Conservation (phyloP, 139 green algal genomes). For the Chlamydomonas incerta region DNA sequence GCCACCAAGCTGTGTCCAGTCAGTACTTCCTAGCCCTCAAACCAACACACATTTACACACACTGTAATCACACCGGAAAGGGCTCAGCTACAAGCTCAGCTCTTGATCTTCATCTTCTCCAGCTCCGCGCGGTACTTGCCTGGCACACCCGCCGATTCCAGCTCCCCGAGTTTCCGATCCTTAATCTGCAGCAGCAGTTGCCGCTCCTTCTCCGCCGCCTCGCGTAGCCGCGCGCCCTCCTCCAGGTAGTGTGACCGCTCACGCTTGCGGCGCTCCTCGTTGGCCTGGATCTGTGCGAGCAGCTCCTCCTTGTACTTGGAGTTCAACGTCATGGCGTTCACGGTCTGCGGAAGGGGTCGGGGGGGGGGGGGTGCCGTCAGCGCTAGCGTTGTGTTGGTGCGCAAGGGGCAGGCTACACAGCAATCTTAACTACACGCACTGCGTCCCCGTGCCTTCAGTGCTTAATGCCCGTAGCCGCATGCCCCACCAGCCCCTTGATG, state of each 20-base stretch:
- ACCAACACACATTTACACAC: too few species aligned
- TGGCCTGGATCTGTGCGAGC: conserved; percentile 69
- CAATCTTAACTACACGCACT: too few species aligned
- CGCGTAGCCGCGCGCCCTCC: conserved; percentile 68
- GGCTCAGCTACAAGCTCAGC: neutral
- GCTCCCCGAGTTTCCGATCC: conserved; percentile 80
- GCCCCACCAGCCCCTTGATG: neutral
- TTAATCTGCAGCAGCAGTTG: conserved; percentile 74
- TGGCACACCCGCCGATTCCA: conserved; percentile 78
- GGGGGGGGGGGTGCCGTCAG: too few species aligned
- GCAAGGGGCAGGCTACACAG: too few species aligned
- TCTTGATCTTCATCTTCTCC: conserved; percentile 60
- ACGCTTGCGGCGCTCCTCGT: conserved; percentile 65
- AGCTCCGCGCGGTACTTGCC: conserved; percentile 89
- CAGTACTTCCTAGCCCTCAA: too few species aligned
- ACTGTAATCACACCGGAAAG: too few species aligned
- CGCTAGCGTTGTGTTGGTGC: too few species aligned
- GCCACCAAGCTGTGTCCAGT: too few species aligned
- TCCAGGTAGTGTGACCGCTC: conserved; percentile 70
- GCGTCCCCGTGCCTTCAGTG: too few species aligned
- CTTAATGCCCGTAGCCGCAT: too few species aligned
- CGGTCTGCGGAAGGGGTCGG: conserved; percentile 19
- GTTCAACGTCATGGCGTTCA: conserved; percentile 56
- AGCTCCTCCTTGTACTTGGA: conserved; percentile 83
- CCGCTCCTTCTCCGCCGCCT: conserved; percentile 65